Conservation (phyloP, 129 eudicot genomes). For the Lonicera japonica region DNA sequence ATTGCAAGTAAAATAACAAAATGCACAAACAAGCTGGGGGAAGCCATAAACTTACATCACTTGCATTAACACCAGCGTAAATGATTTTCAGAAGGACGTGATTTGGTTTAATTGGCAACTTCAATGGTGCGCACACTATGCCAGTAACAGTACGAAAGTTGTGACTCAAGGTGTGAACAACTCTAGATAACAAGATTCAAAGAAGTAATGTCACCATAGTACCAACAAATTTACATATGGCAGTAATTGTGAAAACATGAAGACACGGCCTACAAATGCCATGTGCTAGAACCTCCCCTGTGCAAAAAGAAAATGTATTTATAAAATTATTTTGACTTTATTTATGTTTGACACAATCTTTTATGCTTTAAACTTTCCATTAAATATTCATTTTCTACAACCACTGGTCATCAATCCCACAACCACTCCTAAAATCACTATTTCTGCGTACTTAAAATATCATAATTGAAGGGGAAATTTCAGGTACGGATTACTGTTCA, state of each 20-base stretch:
- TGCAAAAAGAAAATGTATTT: too few relatives aligned
- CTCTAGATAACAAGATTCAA: conserved; percentile 35
- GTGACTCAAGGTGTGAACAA: conserved; percentile 82
- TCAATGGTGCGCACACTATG: conserved; percentile 52
- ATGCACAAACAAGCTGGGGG: background rate
- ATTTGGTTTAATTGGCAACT: conserved; percentile 56
- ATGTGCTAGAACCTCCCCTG: too few relatives aligned
- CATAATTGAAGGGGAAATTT: too few relatives aligned
- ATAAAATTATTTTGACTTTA: too few relatives aligned
- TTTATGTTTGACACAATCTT: too few relatives aligned
- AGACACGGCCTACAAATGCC: background rate
- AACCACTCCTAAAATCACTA: too few relatives aligned
- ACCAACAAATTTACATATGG: conserved; percentile 3
- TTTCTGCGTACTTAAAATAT: too few relatives aligned
- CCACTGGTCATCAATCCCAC: too few relatives aligned
- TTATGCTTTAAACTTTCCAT: too few relatives aligned
- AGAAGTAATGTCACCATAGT: conserved; percentile 4
- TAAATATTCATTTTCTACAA: too few relatives aligned
- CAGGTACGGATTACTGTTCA: too few relatives aligned
- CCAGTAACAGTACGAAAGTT: conserved; percentile 76
- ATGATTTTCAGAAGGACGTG: conserved; percentile 80
- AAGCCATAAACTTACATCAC: conserved; percentile 69
- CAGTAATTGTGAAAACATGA: background rate
- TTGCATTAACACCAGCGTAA: conserved; percentile 96
- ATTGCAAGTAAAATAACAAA: background rate